Percentiles rank a stretch among this genome's conserved stretches.
phyloP scores from a whole-genome alignment of 2,329 filamentous ascomycete species.

The Rhynchosporium agropyri region DNA sequence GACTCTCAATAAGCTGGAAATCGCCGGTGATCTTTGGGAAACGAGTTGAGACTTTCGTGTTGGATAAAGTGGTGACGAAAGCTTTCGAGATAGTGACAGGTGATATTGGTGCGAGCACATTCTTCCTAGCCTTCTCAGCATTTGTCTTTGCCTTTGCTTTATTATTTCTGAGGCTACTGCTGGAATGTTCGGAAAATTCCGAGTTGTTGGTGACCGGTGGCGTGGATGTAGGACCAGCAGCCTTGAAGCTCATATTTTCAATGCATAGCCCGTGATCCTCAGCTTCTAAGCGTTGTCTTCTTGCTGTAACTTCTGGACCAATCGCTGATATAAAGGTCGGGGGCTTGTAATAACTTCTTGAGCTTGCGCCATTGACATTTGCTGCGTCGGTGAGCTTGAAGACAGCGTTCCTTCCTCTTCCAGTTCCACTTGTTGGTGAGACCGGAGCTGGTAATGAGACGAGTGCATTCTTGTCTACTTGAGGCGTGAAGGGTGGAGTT shows the following conservation, averaged over 20 bases:
- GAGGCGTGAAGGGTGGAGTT: background rate
- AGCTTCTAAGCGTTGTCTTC: background rate
- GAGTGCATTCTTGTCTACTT: background rate
- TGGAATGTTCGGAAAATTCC: background rate
- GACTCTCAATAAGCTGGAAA: conserved; percentile 16
- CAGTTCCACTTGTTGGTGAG: background rate
- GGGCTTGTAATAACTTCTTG: background rate
- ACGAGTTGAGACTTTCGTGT: conserved; percentile 16
- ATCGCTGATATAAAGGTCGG: background rate
- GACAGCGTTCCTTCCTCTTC: background rate
- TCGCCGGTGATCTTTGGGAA: conserved; percentile 34
- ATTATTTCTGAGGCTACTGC: background rate
- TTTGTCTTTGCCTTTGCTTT: background rate
- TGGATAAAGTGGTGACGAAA: background rate
- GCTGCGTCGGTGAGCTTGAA: conserved; percentile 1
- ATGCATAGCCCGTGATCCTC: background rate
- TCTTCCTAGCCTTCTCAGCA: background rate
- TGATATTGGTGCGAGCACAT: background rate
- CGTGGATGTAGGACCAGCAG: background rate
- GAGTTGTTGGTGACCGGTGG: background rate
- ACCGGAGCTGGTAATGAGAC: background rate
- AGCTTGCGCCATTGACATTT: background rate
- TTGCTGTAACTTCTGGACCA: background rate
- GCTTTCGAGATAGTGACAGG: background rate
- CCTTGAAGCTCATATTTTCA: background rate